A percentile compares a stretch with the other conserved stretches of the same genome.
phyloP scores from a whole-genome alignment of 495 filamentous ascomycete species.

The Hamigera avellanea region DNA sequence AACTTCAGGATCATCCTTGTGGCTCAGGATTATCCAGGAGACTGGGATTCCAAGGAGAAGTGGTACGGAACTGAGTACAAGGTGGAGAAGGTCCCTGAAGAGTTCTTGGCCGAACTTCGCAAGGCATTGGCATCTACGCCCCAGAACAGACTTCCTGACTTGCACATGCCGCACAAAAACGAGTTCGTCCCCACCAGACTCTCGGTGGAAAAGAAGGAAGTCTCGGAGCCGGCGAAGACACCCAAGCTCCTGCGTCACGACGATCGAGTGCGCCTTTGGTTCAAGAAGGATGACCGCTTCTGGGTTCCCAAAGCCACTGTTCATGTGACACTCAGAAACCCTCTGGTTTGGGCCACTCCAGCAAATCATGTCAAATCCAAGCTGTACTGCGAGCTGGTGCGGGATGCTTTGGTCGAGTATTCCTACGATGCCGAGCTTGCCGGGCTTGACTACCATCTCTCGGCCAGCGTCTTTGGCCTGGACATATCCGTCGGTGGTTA shows the following conservation, averaged over 20 bases:
- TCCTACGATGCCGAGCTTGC: constrained; percentile 94
- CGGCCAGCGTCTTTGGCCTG: constrained; percentile 56
- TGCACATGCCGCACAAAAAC: constrained; percentile 88
- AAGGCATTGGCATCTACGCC: constrained; percentile 46
- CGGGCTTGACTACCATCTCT: constrained; percentile 74
- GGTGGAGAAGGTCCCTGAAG: constrained; percentile 65
- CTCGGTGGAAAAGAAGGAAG: constrained; percentile 88
- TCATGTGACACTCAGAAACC: constrained; percentile 67
- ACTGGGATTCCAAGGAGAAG: constrained; percentile 82
- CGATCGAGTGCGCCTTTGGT: constrained; percentile 77
- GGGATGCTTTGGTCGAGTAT: constrained; percentile 86
- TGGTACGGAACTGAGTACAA: constrained; percentile 98
- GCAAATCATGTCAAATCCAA: constrained; percentile 64
- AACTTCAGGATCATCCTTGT: constrained; percentile 80
- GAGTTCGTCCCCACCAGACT: constrained; percentile 93
- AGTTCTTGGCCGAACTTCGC: constrained; percentile 59
- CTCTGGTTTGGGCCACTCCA: constrained; percentile 64
- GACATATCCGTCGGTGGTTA: constrained; percentile 79
- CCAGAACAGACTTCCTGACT: constrained; percentile 48
- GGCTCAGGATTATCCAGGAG: constrained; percentile 68
- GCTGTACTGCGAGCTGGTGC: constrained; percentile 77
- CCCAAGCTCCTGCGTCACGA: constrained; percentile 87
- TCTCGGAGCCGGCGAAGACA: constrained; percentile 56
- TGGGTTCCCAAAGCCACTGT: constrained; percentile 95
- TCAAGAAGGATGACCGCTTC: constrained; percentile 96